Percentiles rank a stretch among this genome's conserved stretches.
These are phyloP conservation scores for Phialophora verrucosa DNA, from an alignment of 2,329 filamentous ascomycete genomes.

Conservation along the genomic window DNA sequence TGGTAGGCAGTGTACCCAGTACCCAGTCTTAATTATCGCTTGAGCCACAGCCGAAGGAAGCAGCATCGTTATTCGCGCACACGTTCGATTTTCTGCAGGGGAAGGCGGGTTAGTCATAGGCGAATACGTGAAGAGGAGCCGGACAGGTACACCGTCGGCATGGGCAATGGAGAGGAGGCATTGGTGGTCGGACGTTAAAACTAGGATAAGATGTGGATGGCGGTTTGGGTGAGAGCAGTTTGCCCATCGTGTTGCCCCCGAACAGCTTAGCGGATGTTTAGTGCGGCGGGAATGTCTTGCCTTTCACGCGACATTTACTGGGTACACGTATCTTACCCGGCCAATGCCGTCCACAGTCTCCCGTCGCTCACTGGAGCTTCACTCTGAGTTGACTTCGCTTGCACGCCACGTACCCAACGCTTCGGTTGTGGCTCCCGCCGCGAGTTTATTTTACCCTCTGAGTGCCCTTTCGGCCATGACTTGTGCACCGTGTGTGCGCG, in stretches of 20 bases:
- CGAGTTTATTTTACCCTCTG: not conserved
- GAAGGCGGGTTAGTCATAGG: not conserved
- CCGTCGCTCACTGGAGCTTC: not conserved
- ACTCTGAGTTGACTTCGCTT: not conserved
- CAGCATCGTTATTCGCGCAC: not conserved
- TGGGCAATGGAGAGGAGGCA: not conserved
- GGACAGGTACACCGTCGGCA: not conserved
- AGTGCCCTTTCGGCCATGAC: too few species aligned
- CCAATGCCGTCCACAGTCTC: not conserved
- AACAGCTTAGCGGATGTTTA: not conserved
- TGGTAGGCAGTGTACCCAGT: not conserved
- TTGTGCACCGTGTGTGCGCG: not conserved
- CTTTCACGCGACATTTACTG: not conserved
- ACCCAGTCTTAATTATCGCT: not conserved
- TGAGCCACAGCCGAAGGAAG: not conserved
- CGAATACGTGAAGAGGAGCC: not conserved
- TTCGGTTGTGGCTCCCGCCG: not conserved
- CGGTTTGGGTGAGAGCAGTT: not conserved
- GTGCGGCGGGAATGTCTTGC: conserved; percentile 1
- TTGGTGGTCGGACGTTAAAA: conserved; percentile 18
- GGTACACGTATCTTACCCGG: not conserved
- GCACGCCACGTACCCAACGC: not conserved
- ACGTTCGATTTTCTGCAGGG: not conserved
- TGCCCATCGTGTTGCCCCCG: not conserved
- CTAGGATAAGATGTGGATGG: conserved; percentile 1